phyloP scores from a whole-genome alignment of 139 green algal species.

The Bryopsis sp. region DNA sequence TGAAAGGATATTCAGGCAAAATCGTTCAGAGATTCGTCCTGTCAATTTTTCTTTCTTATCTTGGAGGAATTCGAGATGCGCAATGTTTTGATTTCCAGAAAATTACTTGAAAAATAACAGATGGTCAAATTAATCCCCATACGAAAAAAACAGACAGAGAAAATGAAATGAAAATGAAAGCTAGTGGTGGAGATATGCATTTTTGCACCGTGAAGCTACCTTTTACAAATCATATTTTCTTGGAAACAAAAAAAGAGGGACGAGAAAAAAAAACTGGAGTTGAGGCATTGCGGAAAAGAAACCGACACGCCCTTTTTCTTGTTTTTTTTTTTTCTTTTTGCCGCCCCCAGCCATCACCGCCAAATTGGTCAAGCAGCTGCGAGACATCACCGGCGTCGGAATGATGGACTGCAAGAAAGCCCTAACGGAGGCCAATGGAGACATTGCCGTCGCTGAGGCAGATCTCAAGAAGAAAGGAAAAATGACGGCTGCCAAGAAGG shows the following conservation, averaged over 20 bases:
- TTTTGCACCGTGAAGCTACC: neutral
- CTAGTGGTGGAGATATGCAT: neutral
- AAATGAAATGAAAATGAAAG: neutral
- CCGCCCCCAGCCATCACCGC: constrained; percentile 20
- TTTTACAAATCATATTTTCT: neutral
- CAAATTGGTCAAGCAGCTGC: constrained; percentile 65
- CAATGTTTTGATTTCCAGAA: too few relatives aligned
- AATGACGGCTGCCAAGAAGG: constrained; percentile 91
- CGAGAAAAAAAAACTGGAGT: too few relatives aligned
- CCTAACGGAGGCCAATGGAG: constrained; percentile 65
- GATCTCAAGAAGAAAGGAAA: constrained; percentile 97
- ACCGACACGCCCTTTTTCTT: too few relatives aligned
- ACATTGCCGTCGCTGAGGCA: constrained; percentile 73
- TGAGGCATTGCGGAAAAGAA: too few relatives aligned
- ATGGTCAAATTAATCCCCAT: too few relatives aligned
- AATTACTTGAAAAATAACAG: too few relatives aligned
- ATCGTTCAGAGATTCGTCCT: too few relatives aligned
- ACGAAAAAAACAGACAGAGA: too few relatives aligned
- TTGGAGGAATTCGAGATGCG: too few relatives aligned
- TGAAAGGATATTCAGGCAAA: too few relatives aligned
- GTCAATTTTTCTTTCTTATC: too few relatives aligned
- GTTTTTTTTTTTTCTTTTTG: neutral
- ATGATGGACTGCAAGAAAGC: constrained; percentile 99
- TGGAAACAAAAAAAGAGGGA: neutral
- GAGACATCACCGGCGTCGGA: constrained; percentile 65